Evolutionary conservation across 495 filamentous ascomycete species (phyloP).

Genomic region (Choiromyces venosus): DNA sequence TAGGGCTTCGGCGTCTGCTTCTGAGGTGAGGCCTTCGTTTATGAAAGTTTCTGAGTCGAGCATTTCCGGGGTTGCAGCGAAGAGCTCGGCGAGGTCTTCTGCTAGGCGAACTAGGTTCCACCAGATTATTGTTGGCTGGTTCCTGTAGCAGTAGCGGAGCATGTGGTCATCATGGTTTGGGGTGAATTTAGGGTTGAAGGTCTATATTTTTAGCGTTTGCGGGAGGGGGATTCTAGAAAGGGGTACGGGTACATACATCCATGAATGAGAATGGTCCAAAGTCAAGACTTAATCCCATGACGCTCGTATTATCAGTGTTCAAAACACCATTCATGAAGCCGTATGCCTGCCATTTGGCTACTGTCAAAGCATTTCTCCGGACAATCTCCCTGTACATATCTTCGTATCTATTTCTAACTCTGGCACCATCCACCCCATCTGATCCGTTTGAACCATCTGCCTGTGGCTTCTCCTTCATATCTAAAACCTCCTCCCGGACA

Average conservation of each 20-base stretch:
- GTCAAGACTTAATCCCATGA: constrained; percentile 82
- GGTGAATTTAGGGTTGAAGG: constrained; percentile 88
- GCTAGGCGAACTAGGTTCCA: constrained; percentile 95
- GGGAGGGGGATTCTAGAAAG: background rate
- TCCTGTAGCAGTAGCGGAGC: constrained; percentile 82
- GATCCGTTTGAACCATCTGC: constrained; percentile 56
- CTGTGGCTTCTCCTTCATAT: constrained; percentile 46
- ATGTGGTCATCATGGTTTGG: constrained; percentile 93
- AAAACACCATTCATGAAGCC: constrained; percentile 97
- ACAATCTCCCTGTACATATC: constrained; percentile 83
- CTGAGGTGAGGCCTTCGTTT: constrained; percentile 62
- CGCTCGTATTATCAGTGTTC: constrained; percentile 92
- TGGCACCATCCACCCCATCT: constrained; percentile 43
- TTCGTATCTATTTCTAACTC: constrained; percentile 63
- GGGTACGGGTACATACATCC: constrained; percentile 41
- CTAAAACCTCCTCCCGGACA: constrained; percentile 75
- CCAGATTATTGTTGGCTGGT: constrained; percentile 95
- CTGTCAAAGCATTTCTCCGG: constrained; percentile 77
- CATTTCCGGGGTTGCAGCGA: constrained; percentile 59
- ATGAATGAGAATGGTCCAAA: constrained; percentile 96
- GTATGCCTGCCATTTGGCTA: constrained; percentile 93
- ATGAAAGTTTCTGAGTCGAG: constrained; percentile 68
- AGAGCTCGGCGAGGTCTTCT: constrained; percentile 81
- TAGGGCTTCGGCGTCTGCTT: constrained; percentile 56
- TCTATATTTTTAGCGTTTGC: constrained; percentile 48